Conservation (phyloP, 768 basidiomycete genomes). For the Lactarius hatsudake region DNA sequence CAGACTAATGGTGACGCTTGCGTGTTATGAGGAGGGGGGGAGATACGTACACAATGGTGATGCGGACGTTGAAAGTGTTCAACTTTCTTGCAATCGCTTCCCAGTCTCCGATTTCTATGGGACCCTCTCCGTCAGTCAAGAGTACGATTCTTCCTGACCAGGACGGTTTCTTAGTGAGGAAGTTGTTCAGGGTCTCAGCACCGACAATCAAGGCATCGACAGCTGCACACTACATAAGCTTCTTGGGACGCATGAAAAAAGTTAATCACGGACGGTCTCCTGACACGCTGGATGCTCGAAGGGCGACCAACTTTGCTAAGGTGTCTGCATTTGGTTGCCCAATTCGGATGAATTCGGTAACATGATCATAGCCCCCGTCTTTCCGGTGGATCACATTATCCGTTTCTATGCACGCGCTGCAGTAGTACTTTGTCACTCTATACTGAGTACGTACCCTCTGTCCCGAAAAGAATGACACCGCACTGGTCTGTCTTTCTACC, state of each 20-base stretch:
- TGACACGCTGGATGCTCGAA: constrained; percentile 51
- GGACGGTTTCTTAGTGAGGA: constrained; percentile 67
- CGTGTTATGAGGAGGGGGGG: background rate
- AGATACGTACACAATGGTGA: constrained; percentile 68
- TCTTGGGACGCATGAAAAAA: background rate
- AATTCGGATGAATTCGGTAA: constrained; percentile 68
- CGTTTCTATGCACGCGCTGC: constrained; percentile 45
- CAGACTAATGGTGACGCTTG: constrained; percentile 12
- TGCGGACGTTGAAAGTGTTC: constrained; percentile 49
- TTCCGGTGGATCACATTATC: constrained; percentile 59
- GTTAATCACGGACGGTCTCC: constrained; percentile 61
- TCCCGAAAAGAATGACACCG: constrained; percentile 86
- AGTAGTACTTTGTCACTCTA: background rate
- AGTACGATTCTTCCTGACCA: constrained; percentile 86
- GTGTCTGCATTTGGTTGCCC: constrained; percentile 62
- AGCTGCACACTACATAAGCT: constrained; percentile 42
- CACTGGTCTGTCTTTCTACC: constrained; percentile 93
- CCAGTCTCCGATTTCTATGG: constrained; percentile 74
- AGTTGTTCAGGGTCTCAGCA: constrained; percentile 69
- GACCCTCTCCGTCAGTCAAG: constrained; percentile 81
- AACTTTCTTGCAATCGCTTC: constrained; percentile 65
- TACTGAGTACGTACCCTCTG: constrained; percentile 52
- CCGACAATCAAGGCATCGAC: constrained; percentile 87
- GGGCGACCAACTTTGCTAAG: constrained; percentile 59
- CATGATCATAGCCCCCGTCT: constrained; percentile 70